Base-by-base conservation (phyloP, 2,329 filamentous ascomycete genomes). In the Fusarium coffeatum region DNA sequence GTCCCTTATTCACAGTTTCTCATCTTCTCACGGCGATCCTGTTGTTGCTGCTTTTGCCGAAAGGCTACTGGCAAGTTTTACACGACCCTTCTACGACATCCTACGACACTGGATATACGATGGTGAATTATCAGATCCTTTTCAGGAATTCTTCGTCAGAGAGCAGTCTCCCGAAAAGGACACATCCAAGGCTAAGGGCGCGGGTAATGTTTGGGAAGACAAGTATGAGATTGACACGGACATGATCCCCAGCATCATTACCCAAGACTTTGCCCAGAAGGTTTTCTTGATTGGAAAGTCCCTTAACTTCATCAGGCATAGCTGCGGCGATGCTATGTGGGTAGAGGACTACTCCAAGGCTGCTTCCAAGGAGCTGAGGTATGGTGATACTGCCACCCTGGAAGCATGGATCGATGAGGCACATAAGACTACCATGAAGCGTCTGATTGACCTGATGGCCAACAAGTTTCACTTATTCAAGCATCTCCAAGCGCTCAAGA, bases 261-360 rank as follows among this genome's bases (percentile, higher is more conserved):
- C 93, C 0, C 87, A 92, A 46, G 94, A 97, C 66, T 98, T 99
- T 80, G 94, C 96, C 0, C 93, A 96, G 72, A 98, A 98, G 77
- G 93, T 99, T 8, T 98, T 98, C 75, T 83, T 99, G 10, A 99
- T 99, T 73, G 96, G 96, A 59, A 99, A 99, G 80, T 97, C 94
- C 6, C 86, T 99, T 57, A 99, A 99, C 80, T 99, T 99, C 80
- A 98, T 99, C 78, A 91, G 96, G 25, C 94, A 98, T 80, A 95
- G 94, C 72, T 99, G 96, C 78, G 92, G 92, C 11, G 97, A 99
- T 78, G 93, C 94, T 25, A 89, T 91, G 32, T 99, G 96, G 96
- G 96, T 99, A 3, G 94, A 98, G 76, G 90, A 90, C 32, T 98
- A 99, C 81, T 97, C 94, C 28, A 97, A 97, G 77, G 91, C 90